Evolutionary conservation across 2,329 filamentous ascomycete species (phyloP), one percentile per base, ranked within the genome.

Genomic region (Ambrosiella beaveri): DNA sequence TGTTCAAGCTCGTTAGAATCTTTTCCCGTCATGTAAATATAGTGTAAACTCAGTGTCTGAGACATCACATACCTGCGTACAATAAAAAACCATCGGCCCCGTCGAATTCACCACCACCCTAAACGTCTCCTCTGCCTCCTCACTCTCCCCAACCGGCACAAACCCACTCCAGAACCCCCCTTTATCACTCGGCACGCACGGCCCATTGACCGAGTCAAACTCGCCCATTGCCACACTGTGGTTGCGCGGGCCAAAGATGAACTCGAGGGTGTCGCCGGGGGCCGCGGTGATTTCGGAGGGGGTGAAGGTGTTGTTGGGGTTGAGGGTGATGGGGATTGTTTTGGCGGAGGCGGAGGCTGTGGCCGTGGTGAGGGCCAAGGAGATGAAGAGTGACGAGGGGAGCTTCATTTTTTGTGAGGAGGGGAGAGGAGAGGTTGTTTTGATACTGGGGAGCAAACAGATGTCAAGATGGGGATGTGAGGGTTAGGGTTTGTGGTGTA

Each of bases 181-280:
- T 38, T 67, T 67, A 9, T 71, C 65, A 13, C n/a, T 15, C 1
- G 73, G 73, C 58, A 65, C 12, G 67, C 74, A 76, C 19, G 73
- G 73, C 50, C 68, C 62, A 56, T 61, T 69, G 37, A 36, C 39
- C 17, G 38, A 44, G 13, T 50, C 41, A 61, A 75, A 75, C 64
- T 64, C 68, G 41, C 71, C 71, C 65, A 73, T 67, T 1, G 64
- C 70, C 47, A 80, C 68, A 15, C 71, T 72, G 71, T 79, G 77
- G 68, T 75, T 77, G 59, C 63, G 65, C 7, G 76, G 72, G 62
- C 72, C 73, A 66, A 79, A 80, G 63, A 77, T 73, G 67, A 79
- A 79, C 64, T 77, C 73, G 58, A 80, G 67, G 52, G 71, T 69
- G 63, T 76, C 75, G 59, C 76, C 77, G 9, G 69, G 61, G 40